phyloP scores from a whole-genome alignment of 225 moss, liverwort and hornwort species.

The Pseudisothecium myosuroides region DNA sequence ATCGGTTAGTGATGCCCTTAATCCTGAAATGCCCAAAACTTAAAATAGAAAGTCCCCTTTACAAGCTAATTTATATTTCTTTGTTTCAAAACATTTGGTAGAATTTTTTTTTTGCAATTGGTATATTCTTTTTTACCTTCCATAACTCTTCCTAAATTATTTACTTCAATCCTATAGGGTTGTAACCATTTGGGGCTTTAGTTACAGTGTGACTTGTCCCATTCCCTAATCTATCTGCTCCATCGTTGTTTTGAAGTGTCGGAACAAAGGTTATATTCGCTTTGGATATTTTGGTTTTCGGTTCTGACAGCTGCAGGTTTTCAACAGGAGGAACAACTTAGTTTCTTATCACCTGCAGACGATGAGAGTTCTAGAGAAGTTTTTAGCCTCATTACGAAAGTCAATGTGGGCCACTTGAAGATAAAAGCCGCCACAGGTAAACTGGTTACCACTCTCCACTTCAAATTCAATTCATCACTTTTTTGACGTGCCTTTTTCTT shows the following conservation, averaged over 20 bases:
- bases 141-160: background rate
- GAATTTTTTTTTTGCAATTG: too few relatives aligned
- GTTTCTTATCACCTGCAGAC: conserved; percentile 69
- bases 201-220: background rate
- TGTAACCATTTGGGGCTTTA: background rate
- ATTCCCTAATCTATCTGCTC: background rate
- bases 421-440: conserved; percentile 21
- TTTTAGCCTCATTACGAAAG: conserved; percentile 82
- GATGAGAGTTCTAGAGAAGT: conserved; percentile 85
- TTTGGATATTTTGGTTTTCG: background rate
- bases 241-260: background rate
- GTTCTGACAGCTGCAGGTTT: conserved; percentile 1
- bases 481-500: background rate
- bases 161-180: background rate
- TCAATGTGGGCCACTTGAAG: conserved; percentile 65
- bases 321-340: conserved; percentile 67
- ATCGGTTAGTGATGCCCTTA: conserved; percentile 46
- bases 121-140: background rate
- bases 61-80: background rate
- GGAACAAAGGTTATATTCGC: background rate
- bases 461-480: background rate
- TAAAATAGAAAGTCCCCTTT: background rate
- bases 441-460: background rate
- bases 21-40: background rate
- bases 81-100: background rate